Evolutionary conservation across 75 land plant species (phyloP).

Genomic region (Cunninghamia lanceolata): DNA sequence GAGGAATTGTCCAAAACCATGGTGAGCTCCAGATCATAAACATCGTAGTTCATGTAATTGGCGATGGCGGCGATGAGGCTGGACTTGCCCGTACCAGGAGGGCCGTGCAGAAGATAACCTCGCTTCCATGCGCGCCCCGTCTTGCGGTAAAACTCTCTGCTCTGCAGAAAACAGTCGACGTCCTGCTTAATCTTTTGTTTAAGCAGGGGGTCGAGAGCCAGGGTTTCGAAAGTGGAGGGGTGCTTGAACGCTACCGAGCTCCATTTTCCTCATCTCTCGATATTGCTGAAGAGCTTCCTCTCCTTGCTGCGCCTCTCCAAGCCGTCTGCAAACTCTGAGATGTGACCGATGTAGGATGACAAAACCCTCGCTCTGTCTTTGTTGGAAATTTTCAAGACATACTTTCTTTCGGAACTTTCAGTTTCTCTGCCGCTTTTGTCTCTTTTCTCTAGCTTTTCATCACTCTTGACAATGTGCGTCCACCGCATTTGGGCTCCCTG

Average conservation of each 20-base stretch:
- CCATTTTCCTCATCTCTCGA: constrained; percentile 12
- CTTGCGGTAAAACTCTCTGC: constrained; percentile 38
- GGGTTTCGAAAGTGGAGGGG: constrained; percentile 37
- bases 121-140: constrained; percentile 68
- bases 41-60: constrained; percentile 49
- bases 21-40: constrained; percentile 59
- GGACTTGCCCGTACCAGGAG: constrained; percentile 74
- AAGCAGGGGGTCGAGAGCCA: constrained; percentile 35
- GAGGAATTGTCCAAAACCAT: constrained; percentile 32
- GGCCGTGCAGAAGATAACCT: constrained; percentile 70
- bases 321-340: constrained; percentile 33
- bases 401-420: not conserved
- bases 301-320: constrained; percentile 18
- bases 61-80: constrained; percentile 70
- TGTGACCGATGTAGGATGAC: constrained; percentile 39
- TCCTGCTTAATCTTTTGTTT: constrained; percentile 32
- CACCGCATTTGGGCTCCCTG: constrained; percentile 38
- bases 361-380: constrained; percentile 22
- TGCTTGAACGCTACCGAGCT: constrained; percentile 36
- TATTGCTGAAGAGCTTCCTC: constrained; percentile 49
- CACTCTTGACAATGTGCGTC: not conserved
- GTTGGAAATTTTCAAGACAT: constrained; percentile 31
- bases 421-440: constrained; percentile 22
- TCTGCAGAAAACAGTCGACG: constrained; percentile 27
- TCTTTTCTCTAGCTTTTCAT: not conserved